Base-by-base conservation (phyloP, 148 eudicot species). In the Nepenthes mirabilis region DNA sequence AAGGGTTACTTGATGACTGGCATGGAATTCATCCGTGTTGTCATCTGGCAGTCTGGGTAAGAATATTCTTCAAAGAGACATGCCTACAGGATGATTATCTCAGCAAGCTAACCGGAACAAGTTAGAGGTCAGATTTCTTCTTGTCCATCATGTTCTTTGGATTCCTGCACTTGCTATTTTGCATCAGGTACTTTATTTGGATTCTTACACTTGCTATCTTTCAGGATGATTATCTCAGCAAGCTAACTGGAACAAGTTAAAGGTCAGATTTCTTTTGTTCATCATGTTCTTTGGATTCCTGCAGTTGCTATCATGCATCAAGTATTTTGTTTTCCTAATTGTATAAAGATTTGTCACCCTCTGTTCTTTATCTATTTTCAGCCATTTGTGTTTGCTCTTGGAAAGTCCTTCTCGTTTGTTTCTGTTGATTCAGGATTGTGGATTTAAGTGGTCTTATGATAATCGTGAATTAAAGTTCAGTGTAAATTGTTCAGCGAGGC, bases 391-490 rank as follows among this genome's bases (percentile, higher is more conserved):
- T 23, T 23, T 23, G 23, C 23, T 23, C 23, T 23, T 23, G 23
- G 23, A 23, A 23, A 23, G 23, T 23, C 23, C 23, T 23, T 0
- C 23, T 23, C 57, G 23, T 34, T 40, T 52, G 56, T 47, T 2
- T 58, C 23, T 56, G 66, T 32, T 58, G 54, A 40, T 72, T 43
- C 67, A 87, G 95, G 90, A 84, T 66, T 87, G 95, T 58, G 95
- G 95, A 33, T 77, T 84, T 11, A 87, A 87, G 73, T 87, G 95
- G 95, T 87, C 95, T 9, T 80, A 77, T 61, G 95, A 87, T 61
- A 87, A 80, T 56, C 85, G 95, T 8, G 95, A 87, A 70, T 73
- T 87, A 67, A 90, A 90, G 55, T 87, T 90, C 5, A 90, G 95
- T n/a, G 95, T 90, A 62, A 87, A 87, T 64, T 0, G 45, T 40